A percentile compares a stretch with the other conserved stretches of the same genome.
Conservation (phyloP, 768 basidiomycete genomes). For the Daedaleopsis sinensis region DNA sequence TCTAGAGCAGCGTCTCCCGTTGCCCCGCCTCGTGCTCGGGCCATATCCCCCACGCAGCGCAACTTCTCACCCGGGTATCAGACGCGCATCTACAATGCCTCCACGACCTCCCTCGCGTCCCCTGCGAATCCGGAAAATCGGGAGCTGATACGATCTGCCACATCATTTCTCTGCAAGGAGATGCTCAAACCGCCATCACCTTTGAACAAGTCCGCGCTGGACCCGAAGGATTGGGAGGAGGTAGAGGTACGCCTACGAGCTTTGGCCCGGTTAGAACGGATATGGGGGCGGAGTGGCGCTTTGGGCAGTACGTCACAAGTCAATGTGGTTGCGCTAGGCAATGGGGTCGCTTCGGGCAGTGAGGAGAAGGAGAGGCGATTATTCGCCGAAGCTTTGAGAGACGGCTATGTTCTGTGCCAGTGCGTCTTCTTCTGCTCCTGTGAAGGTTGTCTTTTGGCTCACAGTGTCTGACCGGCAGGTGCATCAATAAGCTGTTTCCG, state of each 20-base stretch:
- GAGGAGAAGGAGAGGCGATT: constrained; percentile 76
- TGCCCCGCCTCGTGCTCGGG: constrained; percentile 49
- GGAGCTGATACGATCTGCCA: constrained; percentile 68
- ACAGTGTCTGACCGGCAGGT: constrained; percentile 41
- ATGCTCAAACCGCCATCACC: constrained; percentile 62
- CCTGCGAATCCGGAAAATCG: constrained; percentile 60
- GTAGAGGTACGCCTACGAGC: constrained; percentile 68
- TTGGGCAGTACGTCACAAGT: constrained; percentile 45
- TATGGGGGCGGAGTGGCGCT: constrained; percentile 71
- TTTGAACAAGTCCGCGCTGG: constrained; percentile 50
- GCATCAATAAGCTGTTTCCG: constrained; percentile 78
- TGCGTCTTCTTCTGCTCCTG: constrained; percentile 47
- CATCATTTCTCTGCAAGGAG: constrained; percentile 66
- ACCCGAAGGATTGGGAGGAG: constrained; percentile 68
- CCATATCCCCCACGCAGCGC: constrained; percentile 31
- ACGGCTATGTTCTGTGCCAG: constrained; percentile 91
- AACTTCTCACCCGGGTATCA: constrained; percentile 43
- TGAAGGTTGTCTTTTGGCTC: constrained; percentile 3
- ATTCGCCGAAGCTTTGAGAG: constrained; percentile 77
- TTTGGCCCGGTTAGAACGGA: constrained; percentile 68
- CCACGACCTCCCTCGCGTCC: constrained; percentile 53
- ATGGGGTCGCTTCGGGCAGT: constrained; percentile 50
- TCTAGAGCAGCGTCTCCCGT: constrained; percentile 44
- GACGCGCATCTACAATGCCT: constrained; percentile 60
- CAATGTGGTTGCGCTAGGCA: constrained; percentile 30